Evolutionary conservation across 2,329 filamentous ascomycete genomes (phyloP), one percentile per base, ranked within the genome.

Genomic region (Nothomitra cinnamomea): DNA sequence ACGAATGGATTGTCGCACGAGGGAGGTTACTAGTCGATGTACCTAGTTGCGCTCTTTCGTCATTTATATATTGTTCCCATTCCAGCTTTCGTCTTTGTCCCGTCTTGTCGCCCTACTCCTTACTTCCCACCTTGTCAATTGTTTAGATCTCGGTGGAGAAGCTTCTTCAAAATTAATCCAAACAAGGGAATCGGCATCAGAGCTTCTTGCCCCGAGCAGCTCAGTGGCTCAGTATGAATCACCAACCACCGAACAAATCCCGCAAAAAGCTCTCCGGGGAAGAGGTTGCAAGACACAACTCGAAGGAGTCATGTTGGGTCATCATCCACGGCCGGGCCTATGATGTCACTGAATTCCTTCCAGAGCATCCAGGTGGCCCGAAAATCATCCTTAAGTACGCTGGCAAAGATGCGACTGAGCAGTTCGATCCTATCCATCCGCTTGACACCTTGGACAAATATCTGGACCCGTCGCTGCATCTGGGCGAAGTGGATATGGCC

Each of bases 351-450:
- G 85, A 89, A 43, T 92, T 92, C 66, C 69, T 94, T n/a, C 83
- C 85, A 81, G 87, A 94, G 67, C 88, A 95, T 64, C 89, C 89
- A 22, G 89, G 89, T 57, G 89, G 87, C 38, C 76, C 81, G 59
- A 92, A 90, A 65, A 94, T 96, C 66, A 96, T 98, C 63, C 77
- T 98, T 59, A 95, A 95, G 71, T 95, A 95, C 70, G 89, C 89
- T 28, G 88, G 89, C 61, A 94, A 90, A 74, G 89, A 95, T 73
- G 88, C 88, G 40, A 94, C 88, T 36, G 85, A 89, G 65, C 87
- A 87, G 64, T 95, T 86, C 68, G 87, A 94, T 49, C 88, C 88
- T 36, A 92, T 95, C 58, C 80, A 84, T 66, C 89, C 89, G 2
- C 86, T 85, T 13, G 89, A 95, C 69, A 95, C 88, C 1, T 78